Conservation (phyloP, 2,329 filamentous ascomycete species). For the Diaporthe longicolla region DNA sequence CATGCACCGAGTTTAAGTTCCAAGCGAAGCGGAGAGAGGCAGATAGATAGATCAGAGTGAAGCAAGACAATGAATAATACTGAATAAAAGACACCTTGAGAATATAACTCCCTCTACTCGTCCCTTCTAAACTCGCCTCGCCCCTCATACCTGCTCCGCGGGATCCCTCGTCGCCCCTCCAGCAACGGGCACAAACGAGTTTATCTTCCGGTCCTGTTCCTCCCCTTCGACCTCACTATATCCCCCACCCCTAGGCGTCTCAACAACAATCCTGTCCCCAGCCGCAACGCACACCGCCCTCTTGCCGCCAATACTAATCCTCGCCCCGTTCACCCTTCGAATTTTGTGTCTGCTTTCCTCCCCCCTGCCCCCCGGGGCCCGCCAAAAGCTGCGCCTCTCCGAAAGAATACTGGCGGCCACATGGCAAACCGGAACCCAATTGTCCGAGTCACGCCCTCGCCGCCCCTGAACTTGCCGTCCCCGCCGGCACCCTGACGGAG, state of each 20-base stretch:
- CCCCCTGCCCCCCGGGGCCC: constrained; percentile 41
- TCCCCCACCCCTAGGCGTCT: constrained; percentile 53
- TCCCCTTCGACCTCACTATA: constrained; percentile 5
- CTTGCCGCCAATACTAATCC: no score
- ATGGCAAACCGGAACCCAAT: constrained; percentile 52
- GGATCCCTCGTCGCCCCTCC: constrained; percentile 1
- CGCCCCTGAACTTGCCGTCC: constrained; percentile 47
- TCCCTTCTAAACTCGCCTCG: no score
- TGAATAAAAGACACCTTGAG: no score
- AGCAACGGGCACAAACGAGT: constrained; percentile 26
- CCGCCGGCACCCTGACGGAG: constrained; percentile 49
- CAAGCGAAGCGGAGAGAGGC: no score
- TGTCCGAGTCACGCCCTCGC: constrained; percentile 52
- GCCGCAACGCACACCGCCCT: constrained; percentile 38
- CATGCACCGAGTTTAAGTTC: no score
- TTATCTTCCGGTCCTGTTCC: neutral
- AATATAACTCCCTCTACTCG: no score
- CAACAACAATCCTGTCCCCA: constrained; percentile 54
- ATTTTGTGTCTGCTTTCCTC: no score
- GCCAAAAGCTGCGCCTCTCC: constrained; percentile 51
- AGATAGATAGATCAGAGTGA: no score
- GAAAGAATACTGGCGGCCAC: constrained; percentile 53
- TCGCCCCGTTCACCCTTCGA: no score
- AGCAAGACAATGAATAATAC: no score
- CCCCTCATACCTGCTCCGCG: constrained; percentile 23